Evolutionary conservation across 495 filamentous ascomycete species (phyloP), one percentile per base, ranked within the genome.

Genomic region (Darksidea phi): DNA sequence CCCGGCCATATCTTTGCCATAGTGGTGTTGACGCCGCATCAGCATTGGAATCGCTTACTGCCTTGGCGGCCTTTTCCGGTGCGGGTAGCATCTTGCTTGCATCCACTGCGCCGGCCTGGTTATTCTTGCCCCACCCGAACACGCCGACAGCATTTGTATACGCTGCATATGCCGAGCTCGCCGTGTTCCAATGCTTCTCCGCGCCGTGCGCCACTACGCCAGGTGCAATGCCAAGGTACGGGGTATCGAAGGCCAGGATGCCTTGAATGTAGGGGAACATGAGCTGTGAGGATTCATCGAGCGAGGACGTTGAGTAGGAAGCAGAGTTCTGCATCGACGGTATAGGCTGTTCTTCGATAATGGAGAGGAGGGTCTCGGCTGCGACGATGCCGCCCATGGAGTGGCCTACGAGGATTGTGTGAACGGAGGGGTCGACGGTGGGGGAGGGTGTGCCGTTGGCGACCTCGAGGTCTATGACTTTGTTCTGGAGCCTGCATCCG

Each of bases 381-480:
- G 89, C 94, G 13, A 98, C 91, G 66, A 98, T 96, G 61, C 94
- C 94, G 64, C 72, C 94, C 94, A 98, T 98, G 11, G 87, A 91
- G 71, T 98, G 94, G 11, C 95, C 93, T 37, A 96, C 77, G 0
- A 98, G 77, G 62, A 97, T 81, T 21, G 87, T 87, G 68, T 82
- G 88, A 23, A 98, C 91, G 2, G 86, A 89, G 8, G 93, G 92
- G 49, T 96, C 90, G 66, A 96, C 78, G 20, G 89, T 96, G 1
- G 93, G 94, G 0, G 88, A 91, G 43, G 89, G 83, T 0, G 90
- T 94, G n/a, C 79, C 78, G 67, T 86, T 85, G 25, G 80, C 82
- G 58, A 97, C 91, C 75, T 98, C 94, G 67, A 97, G 76, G 74
- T 97, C 94, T 61, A 98, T 96, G 66, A 98, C 89, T 63, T 86